Conservation (phyloP, 2,329 filamentous ascomycete genomes). For the Scedosporium boydii region DNA sequence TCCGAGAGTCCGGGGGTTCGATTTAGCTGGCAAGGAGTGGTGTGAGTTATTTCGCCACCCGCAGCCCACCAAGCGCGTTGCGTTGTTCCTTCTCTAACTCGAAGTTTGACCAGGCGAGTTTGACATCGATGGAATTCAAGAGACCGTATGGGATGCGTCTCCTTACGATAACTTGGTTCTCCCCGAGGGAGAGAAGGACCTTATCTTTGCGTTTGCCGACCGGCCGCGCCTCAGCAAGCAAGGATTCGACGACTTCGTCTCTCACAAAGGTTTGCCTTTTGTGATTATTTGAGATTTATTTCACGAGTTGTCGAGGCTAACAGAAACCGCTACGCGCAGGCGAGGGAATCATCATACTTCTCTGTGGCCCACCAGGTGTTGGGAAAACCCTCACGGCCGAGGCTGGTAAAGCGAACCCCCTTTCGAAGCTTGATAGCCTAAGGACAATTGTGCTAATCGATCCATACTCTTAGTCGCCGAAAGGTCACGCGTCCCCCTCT, state of each 20-base stretch:
- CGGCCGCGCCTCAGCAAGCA: not conserved
- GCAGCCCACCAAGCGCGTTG: too few species aligned
- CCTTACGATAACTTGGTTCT: not conserved
- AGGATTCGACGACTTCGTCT: not conserved
- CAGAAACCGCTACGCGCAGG: not conserved
- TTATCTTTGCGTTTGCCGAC: not conserved
- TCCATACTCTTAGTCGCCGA: not conserved
- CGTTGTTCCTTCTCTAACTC: not conserved
- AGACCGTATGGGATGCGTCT: not conserved
- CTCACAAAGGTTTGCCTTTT: not conserved
- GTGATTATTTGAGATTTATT: not conserved
- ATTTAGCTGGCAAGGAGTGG: not conserved
- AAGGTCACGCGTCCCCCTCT: slow-evolving; percentile 7
- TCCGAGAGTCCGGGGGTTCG: not conserved
- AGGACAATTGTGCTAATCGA: too few species aligned
- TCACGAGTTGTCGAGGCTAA: not conserved
- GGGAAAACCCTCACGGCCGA: not conserved
- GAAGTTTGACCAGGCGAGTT: not conserved
- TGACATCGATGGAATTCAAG: not conserved
- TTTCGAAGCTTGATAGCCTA: too few species aligned
- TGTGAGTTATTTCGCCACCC: not conserved
- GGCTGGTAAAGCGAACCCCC: not conserved
- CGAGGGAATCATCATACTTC: not conserved
- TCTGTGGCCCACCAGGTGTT: not conserved
- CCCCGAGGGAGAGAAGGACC: not conserved